A percentile compares a stretch with the other conserved stretches of the same genome.
Evolutionary conservation across 2,329 filamentous ascomycete species (phyloP).

Genomic region (Stagonosporopsis rhizophila): DNA sequence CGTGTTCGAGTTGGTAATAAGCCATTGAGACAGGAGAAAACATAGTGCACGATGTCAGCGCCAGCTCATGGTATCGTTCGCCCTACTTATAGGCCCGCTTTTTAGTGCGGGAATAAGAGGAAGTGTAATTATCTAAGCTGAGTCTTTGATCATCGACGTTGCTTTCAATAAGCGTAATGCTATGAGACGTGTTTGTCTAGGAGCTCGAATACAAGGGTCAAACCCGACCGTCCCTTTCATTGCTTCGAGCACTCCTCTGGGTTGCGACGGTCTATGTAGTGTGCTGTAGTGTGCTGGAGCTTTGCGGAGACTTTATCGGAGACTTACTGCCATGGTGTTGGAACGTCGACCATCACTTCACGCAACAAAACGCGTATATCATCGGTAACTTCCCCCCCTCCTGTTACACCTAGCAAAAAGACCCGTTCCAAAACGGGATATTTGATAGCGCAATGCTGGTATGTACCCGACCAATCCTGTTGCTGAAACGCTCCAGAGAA

Average conservation of each 20-base stretch:
- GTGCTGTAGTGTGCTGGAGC: background rate
- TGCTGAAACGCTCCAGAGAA: background rate
- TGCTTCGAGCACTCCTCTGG: background rate
- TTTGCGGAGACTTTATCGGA: conserved; percentile 9
- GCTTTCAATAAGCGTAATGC: too few species aligned
- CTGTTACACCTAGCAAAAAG: background rate
- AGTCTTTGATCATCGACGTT: too few species aligned
- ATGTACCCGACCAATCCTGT: background rate
- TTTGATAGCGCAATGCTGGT: background rate
- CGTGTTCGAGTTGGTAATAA: background rate
- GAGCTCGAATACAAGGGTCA: background rate
- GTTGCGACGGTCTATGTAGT: background rate
- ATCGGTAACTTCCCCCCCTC: background rate
- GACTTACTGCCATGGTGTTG: background rate
- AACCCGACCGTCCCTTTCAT: background rate
- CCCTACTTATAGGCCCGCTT: too few species aligned
- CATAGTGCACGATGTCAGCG: too few species aligned
- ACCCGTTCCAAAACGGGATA: background rate
- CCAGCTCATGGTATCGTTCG: background rate
- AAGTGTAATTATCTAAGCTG: too few species aligned
- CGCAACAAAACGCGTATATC: background rate
- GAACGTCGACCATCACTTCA: background rate
- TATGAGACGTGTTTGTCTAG: too few species aligned
- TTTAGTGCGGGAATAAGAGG: too few species aligned
- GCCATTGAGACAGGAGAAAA: too few species aligned